Base-by-base conservation (phyloP, 2,329 filamentous ascomycete genomes). In the Fusarium guadeloupense region DNA sequence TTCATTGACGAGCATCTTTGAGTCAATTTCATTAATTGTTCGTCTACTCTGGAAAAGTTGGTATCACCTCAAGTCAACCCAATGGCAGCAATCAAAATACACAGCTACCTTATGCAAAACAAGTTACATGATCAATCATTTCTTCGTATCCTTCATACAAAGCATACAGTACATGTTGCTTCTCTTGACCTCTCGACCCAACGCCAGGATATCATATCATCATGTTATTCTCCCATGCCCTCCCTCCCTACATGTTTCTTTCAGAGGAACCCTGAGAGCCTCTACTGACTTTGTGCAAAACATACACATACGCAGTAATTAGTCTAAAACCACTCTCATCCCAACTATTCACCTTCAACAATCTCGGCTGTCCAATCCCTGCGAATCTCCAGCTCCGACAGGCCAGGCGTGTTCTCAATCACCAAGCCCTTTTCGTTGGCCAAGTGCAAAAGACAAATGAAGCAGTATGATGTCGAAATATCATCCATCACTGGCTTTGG, bases 401-500 rank as follows among this genome's bases (percentile, higher is more conserved):
- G 75, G 41, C 82, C 84, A 35, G 80, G 77, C 10, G 83, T 83
- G 68, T 86, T 86, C 64, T 90, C 84, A 60, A 97, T 90, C 20
- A 90, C 82, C 33, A 97, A 80, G 0, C 93, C 93, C 78, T 96
- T 94, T 73, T 97, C 93, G 76, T 97, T 97, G 56, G 93, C 93
- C 69, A 97, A 74, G 76, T 97, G 93, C 64, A 97, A 79, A 54
- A 97, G 78, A 69, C 91, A 96, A 71, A 99, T 99, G 78, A 98
- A 99, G 74, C 95, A 96, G 77, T 80, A 89, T 62, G 85, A 96
- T 0, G 95, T 99, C 30, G 93, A 97, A 71, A 99, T 98, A 76
- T 99, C 95, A 58, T 90, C 88, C 87, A 99, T 91, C 57, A 88
- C 86, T 66, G 91, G 84, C 74, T 91, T 90, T 10, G 93, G 89